phyloP scores from a whole-genome alignment of 2,329 filamentous ascomycete species.

The Ustulina deusta region DNA sequence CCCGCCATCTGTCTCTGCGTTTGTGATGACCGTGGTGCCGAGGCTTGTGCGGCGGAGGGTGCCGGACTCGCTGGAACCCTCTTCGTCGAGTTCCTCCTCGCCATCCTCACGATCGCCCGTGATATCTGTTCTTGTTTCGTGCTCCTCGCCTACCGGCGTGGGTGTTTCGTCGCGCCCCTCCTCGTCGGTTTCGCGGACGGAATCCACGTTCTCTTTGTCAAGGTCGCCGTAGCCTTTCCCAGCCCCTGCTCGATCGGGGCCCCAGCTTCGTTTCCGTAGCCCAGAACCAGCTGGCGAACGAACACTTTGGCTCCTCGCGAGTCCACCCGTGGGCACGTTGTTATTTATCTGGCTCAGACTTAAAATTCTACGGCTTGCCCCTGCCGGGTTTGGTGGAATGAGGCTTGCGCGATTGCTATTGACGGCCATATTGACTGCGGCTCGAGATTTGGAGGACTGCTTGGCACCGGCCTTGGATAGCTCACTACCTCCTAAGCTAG shows the following conservation, averaged over 20 bases:
- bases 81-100: conserved; percentile 41
- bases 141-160: conserved; percentile 40
- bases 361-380: conserved; percentile 80
- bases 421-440: conserved; percentile 66
- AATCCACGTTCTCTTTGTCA: conserved; percentile 71
- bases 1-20: conserved; percentile 34
- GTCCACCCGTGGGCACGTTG: conserved; percentile 72
- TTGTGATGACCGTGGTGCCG: conserved; percentile 61
- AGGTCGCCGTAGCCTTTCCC: conserved; percentile 65
- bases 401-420: conserved; percentile 62
- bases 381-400: conserved; percentile 60
- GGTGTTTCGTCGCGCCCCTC: conserved; percentile 57
- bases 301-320: conserved; percentile 84
- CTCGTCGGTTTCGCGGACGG: conserved; percentile 72
- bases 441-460: conserved; percentile 45
- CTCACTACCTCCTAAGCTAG: conserved; percentile 56
- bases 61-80: conserved; percentile 58
- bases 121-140: conserved; percentile 49
- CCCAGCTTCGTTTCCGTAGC: conserved; percentile 78
- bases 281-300: conserved; percentile 66
- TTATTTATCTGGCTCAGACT: conserved; percentile 91
- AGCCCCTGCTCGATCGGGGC: conserved; percentile 55
- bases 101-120: conserved; percentile 30
- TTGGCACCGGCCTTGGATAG: conserved; percentile 2
- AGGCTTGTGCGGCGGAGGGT: conserved; percentile 63